Evolutionary conservation across 768 basidiomycete genomes (phyloP).

Genomic region (Boletus reticuloceps): DNA sequence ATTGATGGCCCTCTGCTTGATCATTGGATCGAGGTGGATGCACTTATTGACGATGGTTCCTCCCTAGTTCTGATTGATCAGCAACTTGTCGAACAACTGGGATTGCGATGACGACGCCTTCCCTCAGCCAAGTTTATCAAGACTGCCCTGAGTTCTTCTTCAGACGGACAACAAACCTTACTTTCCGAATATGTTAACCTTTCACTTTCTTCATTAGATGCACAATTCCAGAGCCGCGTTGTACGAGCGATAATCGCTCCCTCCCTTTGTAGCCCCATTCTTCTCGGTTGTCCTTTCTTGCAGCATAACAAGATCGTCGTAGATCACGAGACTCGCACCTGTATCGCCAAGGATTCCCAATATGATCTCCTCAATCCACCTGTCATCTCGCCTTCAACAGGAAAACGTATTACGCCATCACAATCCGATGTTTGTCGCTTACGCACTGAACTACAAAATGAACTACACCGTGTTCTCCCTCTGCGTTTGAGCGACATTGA

Average conservation of each 20-base stretch:
- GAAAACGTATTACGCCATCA: too few species aligned
- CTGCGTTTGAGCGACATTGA: too few species aligned
- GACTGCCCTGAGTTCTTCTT: too few species aligned
- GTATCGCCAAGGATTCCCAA: neutral
- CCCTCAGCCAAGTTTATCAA: too few species aligned
- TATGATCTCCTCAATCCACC: conserved; percentile 8
- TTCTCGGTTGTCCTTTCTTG: conserved; percentile 37
- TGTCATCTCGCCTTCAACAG: too few species aligned
- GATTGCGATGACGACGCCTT: neutral
- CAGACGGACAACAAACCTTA: too few species aligned
- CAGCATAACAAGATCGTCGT: conserved; percentile 33
- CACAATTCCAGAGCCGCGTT: neutral
- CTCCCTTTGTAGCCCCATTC: conserved; percentile 23
- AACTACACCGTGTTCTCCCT: too few species aligned
- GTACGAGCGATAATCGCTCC: conserved; percentile 25
- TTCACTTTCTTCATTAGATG: conserved; percentile 4
- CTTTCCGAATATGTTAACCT: conserved; percentile 4
- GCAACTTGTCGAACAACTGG: neutral
- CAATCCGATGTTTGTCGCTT: too few species aligned
- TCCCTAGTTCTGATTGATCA: conserved; percentile 32
- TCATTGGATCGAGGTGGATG: conserved; percentile 1
- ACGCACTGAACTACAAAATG: too few species aligned
- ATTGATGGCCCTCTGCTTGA: neutral
- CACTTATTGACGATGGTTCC: conserved; percentile 31
- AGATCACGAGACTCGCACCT: conserved; percentile 17